Evolutionary conservation across 2,329 filamentous ascomycete genomes (phyloP), one percentile per base, ranked within the genome.

Genomic region (Hypocreales sp.): DNA sequence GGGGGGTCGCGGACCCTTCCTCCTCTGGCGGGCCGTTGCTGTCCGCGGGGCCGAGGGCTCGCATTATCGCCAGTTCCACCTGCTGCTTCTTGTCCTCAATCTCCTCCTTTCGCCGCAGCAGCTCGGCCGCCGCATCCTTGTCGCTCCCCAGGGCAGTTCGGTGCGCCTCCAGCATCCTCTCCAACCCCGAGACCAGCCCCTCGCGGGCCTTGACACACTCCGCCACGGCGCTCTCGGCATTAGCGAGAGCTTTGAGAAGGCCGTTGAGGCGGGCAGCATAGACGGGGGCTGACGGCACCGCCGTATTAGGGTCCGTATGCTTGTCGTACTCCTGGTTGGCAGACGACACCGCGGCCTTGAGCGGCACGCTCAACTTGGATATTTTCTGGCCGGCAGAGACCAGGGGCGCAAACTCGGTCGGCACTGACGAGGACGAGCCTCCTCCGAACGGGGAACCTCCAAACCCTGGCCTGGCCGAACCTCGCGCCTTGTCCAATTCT

Each of bases 11-110:
- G n/a, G 50, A 52, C 20, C 60, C 45, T 26, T 60, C 51, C 7
- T 59, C 56, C 3, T 61, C 58, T 4, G 61, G 55, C 8, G 69
- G 59, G 7, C 53, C 51, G 25, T 58, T 54, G 13, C 59, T 55
- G 31, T 68, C 63, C 7, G 73, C 66, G 2, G 70, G 67, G 10
- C 73, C 72, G 14, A 93, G 65, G 7, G 81, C 82, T 27, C 79
- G 72, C 67, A 98, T 83, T 39, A 98, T 95, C 26, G 72, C 77
- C 38, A 87, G 72, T 51, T 98, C 90, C 7, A 98, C 84, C 25
- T 90, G 79, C 28, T 76, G 73, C 51, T 92, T 92, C 55, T 82
- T 86, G 12, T 64, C 58, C 40, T 94, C 86, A 11, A 84, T 81
- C 30, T 74, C 72, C 3, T 59, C 53, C 40, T 79, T 82, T 30